Evolutionary conservation across 768 basidiomycete genomes (phyloP).

Genomic region (Rubroboletus pulcherrimus): DNA sequence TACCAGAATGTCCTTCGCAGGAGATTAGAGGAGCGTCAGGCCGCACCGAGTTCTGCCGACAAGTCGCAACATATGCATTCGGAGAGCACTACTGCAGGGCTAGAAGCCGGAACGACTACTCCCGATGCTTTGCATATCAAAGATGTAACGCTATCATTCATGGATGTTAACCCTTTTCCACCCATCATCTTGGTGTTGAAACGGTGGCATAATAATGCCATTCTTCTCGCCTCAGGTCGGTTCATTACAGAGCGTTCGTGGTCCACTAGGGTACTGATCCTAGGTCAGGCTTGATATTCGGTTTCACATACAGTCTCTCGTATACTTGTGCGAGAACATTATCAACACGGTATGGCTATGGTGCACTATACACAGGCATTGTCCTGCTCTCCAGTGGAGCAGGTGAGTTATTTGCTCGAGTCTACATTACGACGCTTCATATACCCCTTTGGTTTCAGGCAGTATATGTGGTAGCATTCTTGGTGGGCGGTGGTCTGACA

Average conservation of each 20-base stretch:
- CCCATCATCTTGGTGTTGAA: slow-evolving; percentile 57
- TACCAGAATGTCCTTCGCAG: slow-evolving; percentile 66
- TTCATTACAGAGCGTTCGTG: background rate
- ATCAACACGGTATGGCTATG: slow-evolving; percentile 57
- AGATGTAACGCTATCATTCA: slow-evolving; percentile 52
- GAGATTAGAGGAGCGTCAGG: slow-evolving; percentile 29
- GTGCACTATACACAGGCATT: slow-evolving; percentile 69
- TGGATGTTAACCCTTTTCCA: slow-evolving; percentile 68
- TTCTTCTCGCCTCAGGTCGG: slow-evolving; percentile 39
- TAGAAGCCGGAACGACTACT: slow-evolving; percentile 5
- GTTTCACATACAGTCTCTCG: slow-evolving; percentile 61
- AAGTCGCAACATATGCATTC: slow-evolving; percentile 7
- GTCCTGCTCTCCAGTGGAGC: slow-evolving; percentile 71
- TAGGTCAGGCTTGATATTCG: slow-evolving; percentile 62
- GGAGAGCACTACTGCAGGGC: background rate
- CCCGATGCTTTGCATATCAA: slow-evolving; percentile 7
- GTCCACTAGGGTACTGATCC: background rate
- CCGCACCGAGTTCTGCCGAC: background rate
- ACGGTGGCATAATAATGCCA: slow-evolving; percentile 62
- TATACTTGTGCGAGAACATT: slow-evolving; percentile 78
- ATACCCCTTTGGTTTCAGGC: slow-evolving; percentile 27
- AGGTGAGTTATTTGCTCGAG: slow-evolving; percentile 37
- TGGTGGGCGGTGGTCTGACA: slow-evolving; percentile 59
- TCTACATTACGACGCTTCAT: background rate
- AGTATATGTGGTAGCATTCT: slow-evolving; percentile 50